These are phyloP conservation scores for Lotus japonicus DNA, from an alignment of 306 rosid species.

Conservation along the genomic window DNA sequence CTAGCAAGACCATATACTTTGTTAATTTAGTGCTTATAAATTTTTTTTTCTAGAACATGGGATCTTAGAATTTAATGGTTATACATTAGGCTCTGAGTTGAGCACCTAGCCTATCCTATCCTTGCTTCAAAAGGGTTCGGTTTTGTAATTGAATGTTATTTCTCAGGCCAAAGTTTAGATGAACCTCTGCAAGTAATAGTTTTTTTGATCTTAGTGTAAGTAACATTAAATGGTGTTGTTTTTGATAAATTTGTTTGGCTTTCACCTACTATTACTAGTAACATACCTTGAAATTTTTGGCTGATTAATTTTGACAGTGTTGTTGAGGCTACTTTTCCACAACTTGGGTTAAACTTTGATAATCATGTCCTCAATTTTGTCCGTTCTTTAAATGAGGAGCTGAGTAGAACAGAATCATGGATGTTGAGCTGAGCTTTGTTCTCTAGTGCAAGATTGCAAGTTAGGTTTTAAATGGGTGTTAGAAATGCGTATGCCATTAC, in stretches of 20 bases:
- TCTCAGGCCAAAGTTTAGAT: background rate
- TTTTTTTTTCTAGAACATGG: background rate
- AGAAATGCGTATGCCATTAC: too few species aligned
- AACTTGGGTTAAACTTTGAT: too few species aligned
- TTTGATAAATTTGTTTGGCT: background rate
- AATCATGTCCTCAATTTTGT: too few species aligned
- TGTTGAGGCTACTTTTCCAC: too few species aligned
- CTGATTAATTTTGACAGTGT: too few species aligned
- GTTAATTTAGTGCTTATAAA: background rate
- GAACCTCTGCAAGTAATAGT: background rate
- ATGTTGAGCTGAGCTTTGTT: too few species aligned
- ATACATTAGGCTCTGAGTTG: background rate
- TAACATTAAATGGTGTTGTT: background rate
- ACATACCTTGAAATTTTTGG: too few species aligned
- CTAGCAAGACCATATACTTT: background rate
- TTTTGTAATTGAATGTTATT: slow-evolving; percentile 1
- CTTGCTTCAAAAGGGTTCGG: background rate
- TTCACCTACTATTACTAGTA: too few species aligned
- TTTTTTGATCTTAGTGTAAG: background rate
- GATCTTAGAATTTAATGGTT: slow-evolving; percentile 3
- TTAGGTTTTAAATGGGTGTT: too few species aligned
- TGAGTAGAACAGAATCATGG: too few species aligned
- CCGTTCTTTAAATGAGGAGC: too few species aligned
- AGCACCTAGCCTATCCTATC: background rate
- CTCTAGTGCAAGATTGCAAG: too few species aligned